Evolutionary conservation across 495 filamentous ascomycete genomes (phyloP), one percentile per base, ranked within the genome.

Genomic region (Niebla homalea): DNA sequence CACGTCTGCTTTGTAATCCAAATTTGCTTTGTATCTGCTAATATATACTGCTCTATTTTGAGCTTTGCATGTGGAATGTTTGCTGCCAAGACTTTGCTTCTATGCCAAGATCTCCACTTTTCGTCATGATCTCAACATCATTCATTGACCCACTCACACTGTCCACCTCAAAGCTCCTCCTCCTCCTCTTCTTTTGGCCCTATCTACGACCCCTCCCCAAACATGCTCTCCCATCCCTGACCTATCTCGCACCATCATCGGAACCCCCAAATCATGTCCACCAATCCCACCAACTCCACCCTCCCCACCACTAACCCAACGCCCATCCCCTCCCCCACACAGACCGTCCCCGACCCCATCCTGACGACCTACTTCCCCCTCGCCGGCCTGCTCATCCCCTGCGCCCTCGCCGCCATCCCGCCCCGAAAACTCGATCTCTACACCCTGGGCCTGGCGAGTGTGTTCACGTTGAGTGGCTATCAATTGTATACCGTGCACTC

Each of bases 351-450:
- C 11, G 52, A 5, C 48, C 42, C 67, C 66, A 50, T 60, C 64
- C 60, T 65, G 58, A 52, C 57, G 36, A 64, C 73, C 60, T 79
- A 75, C 62, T 58, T 81, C 8, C 73, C 65, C 46, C 74, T 83
- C 58, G 20, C 45, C 14, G 45, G 25, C 45, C 69, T 90, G 46
- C 55, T 94, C 49, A 70, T 77, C 23, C 78, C 79, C 36, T 87
- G 89, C 1, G 57, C 84, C 46, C 77, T 87, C 35, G 74, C 84
- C 45, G 66, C 78, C 50, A 72, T 94, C 14, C 90, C 90, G 3
- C 85, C 87, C 0, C 83, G 89, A 39, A 87, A 86, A 62, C 67
- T 94, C 40, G 85, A 75, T 62, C 62, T 69, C 48, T 63, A 72
- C 38, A 71, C 83, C 50, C 68, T 85, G 54, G 72, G 79, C 16